Base-by-base conservation (phyloP, 164 flowering plant species). In the Platanus orientalis region DNA sequence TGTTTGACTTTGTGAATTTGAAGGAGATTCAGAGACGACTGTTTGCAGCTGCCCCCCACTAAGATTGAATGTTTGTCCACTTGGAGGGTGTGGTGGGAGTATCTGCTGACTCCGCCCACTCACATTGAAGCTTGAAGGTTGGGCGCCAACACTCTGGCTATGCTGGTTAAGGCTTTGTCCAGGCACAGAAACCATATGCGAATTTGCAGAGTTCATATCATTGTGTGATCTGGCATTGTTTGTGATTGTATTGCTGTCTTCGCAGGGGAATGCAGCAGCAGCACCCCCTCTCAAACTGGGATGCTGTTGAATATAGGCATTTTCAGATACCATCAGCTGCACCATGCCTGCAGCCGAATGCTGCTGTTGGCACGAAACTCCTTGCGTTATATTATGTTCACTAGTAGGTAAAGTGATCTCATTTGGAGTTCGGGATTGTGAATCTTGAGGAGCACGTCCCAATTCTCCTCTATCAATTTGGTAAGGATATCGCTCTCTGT, bases 381-480 rank as follows among this genome's bases (percentile, higher is more conserved):
- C 72, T 58, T 27, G 69, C 42, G 17, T 50, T 45, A 24, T 59
- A 54, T 59, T 51, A 25, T 44, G 65, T 45, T 51, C 73, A 51
- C 14, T 17, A 42, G 36, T 63, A 24, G 61, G 61, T 16, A 69
- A 23, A 54, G 62, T 26, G 21, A 60, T 57, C 21, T 68, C 70
- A 25, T 39, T 44, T 23, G 24, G 56, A 57, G 27, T 44, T 57
- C n/a, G 60, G 63, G 76, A 53, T 53, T 61, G 57, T 53, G 67
- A 61, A 61, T 56, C 57, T n/a, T 55, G 71, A 69, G 50, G n/a
- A 57, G 7, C 55, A 5, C 61, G 55, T 54, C 28, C 54, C 44
- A 64, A 60, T 52, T 74, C 76, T 52, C 61, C 69, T 57, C 74
- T 80, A 34, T 57, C 20, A 57, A 29, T 54, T 19, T 55, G 21